Evolutionary conservation across 2,329 filamentous ascomycete species (phyloP).

Genomic region (Neurospora crassa): DNA sequence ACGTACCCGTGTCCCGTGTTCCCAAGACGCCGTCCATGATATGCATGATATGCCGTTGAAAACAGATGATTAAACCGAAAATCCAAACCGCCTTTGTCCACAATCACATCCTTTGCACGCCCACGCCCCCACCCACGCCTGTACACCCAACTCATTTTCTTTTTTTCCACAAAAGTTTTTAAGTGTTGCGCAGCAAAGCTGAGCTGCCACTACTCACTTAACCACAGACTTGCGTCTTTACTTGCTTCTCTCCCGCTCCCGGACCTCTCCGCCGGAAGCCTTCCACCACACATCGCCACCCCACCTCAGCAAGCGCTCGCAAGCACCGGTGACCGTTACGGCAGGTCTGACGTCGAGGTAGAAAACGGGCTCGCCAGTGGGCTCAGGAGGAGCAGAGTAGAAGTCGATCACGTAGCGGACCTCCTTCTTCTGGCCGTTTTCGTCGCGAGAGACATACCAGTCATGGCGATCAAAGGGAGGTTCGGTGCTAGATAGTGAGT

Average conservation of each 20-base stretch:
- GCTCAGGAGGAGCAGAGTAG: slow-evolving; percentile 75
- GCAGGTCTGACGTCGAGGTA: slow-evolving; percentile 91
- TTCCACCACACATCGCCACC: slow-evolving; percentile 91
- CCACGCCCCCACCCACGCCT: background rate
- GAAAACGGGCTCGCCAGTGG: slow-evolving; percentile 86
- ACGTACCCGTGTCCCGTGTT: background rate
- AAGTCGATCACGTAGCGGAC: slow-evolving; percentile 96
- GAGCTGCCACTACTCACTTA: background rate
- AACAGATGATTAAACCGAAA: background rate
- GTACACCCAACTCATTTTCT: background rate
- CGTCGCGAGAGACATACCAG: slow-evolving; percentile 78
- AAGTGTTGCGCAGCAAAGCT: background rate
- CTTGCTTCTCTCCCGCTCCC: slow-evolving; percentile 26
- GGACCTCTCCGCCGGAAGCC: slow-evolving; percentile 63
- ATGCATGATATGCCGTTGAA: background rate
- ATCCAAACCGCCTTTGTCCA: background rate
- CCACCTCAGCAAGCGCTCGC: slow-evolving; percentile 80
- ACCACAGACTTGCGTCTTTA: background rate
- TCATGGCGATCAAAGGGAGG: slow-evolving; percentile 95
- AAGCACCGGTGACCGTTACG: slow-evolving; percentile 67
- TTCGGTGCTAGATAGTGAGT: slow-evolving; percentile 45
- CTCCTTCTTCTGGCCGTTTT: slow-evolving; percentile 60
- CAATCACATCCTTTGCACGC: background rate
- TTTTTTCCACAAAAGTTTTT: background rate
- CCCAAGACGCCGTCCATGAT: background rate